Evolutionary conservation across 306 rosid species (phyloP), one percentile per base, ranked within the genome.

Genomic region (Acacia crassicarpa): DNA sequence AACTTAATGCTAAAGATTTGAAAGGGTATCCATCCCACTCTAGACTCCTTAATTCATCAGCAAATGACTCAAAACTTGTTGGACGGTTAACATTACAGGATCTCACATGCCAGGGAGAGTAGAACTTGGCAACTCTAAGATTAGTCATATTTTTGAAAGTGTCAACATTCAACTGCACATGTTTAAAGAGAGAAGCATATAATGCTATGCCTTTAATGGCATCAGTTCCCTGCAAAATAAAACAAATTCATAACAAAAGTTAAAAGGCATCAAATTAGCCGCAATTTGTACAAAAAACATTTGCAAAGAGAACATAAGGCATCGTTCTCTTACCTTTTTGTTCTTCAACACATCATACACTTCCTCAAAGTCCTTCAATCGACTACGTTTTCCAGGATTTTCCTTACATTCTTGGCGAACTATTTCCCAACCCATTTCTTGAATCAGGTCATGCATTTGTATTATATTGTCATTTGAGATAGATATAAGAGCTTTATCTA

Each of bases 391-490:
- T 40, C 66, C 79, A 1, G 78, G 65, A 1, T 40, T 8, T 40
- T 68, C 40, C 0, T 0, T 2, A 16, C 68, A 84, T 75, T 84
- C 81, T 80, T 75, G 23, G 1, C 38, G 69, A 48, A 84, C 75
- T 22, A 84, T 48, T 41, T 58, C 45, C 23, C 20, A 35, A 35
- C 40, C 40, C 40, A 35, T 35, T 35, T 35, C 43, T 25, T 85
- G 87, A 10, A 85, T 35, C 59, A 81, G 10, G 7, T 81, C 87
- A 41, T 67, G 73, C 72, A 67, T 67, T 67, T 67, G 2, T 33
- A 67, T 67, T 3, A 0, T 17, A 35, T 17, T 35, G 2, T 19
- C 5, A 8, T 66, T 15, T 33, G 72, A 67, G 1, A 67, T 67
- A 9, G 13, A 16, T 67, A 35, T 7, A 66, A 66, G 72, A 16